Evolutionary conservation across 1,139 yeast genomes (phyloP), one percentile per base, ranked within the genome.

Genomic region (Candida sp.): DNA sequence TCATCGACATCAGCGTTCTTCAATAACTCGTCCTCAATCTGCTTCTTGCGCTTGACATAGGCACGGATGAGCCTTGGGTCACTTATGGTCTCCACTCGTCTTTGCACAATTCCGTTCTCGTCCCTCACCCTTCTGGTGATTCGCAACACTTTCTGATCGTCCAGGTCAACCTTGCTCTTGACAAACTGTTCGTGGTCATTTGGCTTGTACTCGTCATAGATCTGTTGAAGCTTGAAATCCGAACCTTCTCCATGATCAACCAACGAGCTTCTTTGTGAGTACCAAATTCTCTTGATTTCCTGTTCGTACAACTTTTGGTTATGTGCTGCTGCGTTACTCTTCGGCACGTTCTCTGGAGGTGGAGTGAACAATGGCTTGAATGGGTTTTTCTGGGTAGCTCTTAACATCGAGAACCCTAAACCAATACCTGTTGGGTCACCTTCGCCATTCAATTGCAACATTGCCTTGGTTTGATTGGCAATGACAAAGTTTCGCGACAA

Each of bases 401-500:
- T 81, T 58, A 93, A 77, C 60, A 93, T 89, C n/a, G 97, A 90
- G 59, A 89, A 89, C 0, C 96, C 97, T 56, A 90, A 88, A 1
- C 97, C 96, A 55, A 90, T 84, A 33, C 97, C 97, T 0, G 97
- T 86, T 2, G 97, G 97, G 67, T 94, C 99, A 47, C 98, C 99
- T 54, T 88, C 96, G n/a, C 98, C 98, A 63, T 91, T 92, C 39
- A 96, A 81, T 63, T 93, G 98, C 44, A 96, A 78, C 98, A 94
- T 94, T 1, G 98, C 96, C 62, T 96, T 93, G 50, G 98, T 96
- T 65, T 93, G 98, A 33, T 97, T 93, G 5, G 99, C 96, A 65
- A 86, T 89, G 53, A 93, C 85, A 63, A 96, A 96, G 67, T 94
- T 96, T 54, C 93, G 80, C 0, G 98, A 86, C 22, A 89, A 79